Base-by-base conservation (phyloP, 1,284 basidiomycete genomes). In the Somion occarium region DNA sequence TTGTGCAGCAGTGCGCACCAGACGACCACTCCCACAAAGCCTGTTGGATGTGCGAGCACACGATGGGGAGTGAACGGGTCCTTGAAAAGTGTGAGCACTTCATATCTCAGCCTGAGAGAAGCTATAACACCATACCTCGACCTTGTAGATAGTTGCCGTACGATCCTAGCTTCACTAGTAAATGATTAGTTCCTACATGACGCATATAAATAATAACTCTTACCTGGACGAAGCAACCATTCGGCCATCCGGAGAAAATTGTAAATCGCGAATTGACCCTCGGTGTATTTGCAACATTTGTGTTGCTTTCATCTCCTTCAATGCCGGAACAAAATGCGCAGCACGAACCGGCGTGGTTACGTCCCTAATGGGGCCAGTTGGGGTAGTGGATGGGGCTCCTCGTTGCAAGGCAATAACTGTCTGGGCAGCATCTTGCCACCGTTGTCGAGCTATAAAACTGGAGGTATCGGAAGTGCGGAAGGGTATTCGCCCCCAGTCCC, bases 11-110 rank as follows among this genome's bases (percentile, higher is more conserved):
- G n/a, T 37, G 46, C 49, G 50, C 59, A 85, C 88, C 88, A 91
- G 25, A 86, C 86, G n/a, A 90, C 87, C 65, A 89, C 88, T 44
- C 82, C 79, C 42, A 89, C 83, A 60, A 90, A 89, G 22, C 87
- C 85, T 61, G 81, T 77, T 20, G 85, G 73, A 61, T 90, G 87
- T 2, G 82, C 82, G 9, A 90, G 74, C 34, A 81, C 75, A 50
- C 83, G 79, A 63, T 88, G 84, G 4, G 76, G 72, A 9, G 70
- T 67, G 50, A 85, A 74, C 20, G 78, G 75, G 53, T 83, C 75
- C 81, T 83, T 54, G 46, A 34, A 34, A 26, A 38, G 47, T 39
- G 47, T 30, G 50, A 30, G n/a, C 39, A 25, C 18, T 49, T 41
- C 45, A 22, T 23, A 38, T 24, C 9, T 43, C 24, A 20, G 39